Base-by-base conservation (phyloP, 2,329 filamentous ascomycete genomes). In the Clonostachys byssicola region DNA sequence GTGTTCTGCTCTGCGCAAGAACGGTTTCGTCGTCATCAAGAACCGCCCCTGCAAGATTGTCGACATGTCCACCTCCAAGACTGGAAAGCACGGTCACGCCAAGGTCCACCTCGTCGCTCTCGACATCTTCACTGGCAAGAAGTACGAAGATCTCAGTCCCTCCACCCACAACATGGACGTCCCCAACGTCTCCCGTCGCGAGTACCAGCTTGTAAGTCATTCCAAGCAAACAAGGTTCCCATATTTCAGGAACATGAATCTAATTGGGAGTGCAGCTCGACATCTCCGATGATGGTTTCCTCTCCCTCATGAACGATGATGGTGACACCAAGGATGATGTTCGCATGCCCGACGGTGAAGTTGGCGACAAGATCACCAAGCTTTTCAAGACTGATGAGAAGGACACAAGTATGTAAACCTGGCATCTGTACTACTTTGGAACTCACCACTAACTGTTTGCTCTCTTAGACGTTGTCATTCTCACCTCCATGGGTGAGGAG, bases 11-110 rank as follows among this genome's bases (percentile, higher is more conserved):
- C 84, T 99, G 82, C 88, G 94, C 73, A 97, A 99, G 92, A 95
- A 95, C 86, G 92, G 94, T 60, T 87, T 88, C 83, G 94, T 99
- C 74, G 86, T 92, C 73, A 97, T 99, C 80, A 99, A 99, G 87
- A 78, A 81, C 77, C 94, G 94, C 65, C 95, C 94, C 65, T 99
- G 94, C 92, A 99, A 97, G 89, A 99, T 99, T 66, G 89, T 97
- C 74, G 94, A 99, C 70, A 99, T 99, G 95, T 96, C 91, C 62
- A 99, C 94, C 80, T 99, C 94, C 74, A 99, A 99, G 92, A 99
- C 94, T 61, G 94, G 94, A 78, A 99, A 99, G 90, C 94, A 99
- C 88, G 94, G 94, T 75, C 95, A 99, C 89, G 94, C 94, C 78
- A 99, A 99, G 87, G 94, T 99, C 73, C 92, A 99, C 79, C 80